Evolutionary conservation across 208 protist genomes (phyloP).

Genomic region (Trypanosoma rangeli): DNA sequence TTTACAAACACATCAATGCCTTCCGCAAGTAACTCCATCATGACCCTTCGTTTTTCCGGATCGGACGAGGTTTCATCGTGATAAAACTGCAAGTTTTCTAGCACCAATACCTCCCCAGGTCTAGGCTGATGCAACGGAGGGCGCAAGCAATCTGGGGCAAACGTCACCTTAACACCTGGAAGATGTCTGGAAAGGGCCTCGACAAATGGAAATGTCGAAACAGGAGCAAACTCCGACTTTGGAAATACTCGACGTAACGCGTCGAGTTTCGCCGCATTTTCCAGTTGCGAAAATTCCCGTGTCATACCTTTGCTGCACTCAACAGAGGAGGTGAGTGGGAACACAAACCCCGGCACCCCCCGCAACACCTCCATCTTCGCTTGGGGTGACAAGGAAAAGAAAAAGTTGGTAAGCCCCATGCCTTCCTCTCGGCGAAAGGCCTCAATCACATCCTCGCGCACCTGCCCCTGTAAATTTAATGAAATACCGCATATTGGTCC

Average conservation of each 20-base stretch:
- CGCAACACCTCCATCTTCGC: slow-evolving; percentile 60
- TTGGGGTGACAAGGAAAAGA: slow-evolving; percentile 38
- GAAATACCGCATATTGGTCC: slow-evolving; percentile 47
- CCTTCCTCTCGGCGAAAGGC: slow-evolving; percentile 60
- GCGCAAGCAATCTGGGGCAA: slow-evolving; percentile 57
- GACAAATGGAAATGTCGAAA: slow-evolving; percentile 60
- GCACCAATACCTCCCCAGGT: slow-evolving; percentile 57
- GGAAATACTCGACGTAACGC: slow-evolving; percentile 49
- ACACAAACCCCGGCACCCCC: slow-evolving; percentile 30
- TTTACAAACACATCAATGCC: slow-evolving; percentile 76
- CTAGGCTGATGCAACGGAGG: slow-evolving; percentile 39
- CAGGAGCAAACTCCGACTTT: slow-evolving; percentile 40
- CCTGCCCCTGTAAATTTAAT: slow-evolving; percentile 40
- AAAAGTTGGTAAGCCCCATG: slow-evolving; percentile 73
- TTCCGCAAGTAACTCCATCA: slow-evolving; percentile 61
- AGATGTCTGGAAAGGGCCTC: slow-evolving; percentile 42
- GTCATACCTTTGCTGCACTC: slow-evolving; percentile 51
- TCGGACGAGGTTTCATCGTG: slow-evolving; percentile 56
- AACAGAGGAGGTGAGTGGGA: slow-evolving; percentile 18
- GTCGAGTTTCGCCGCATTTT: slow-evolving; percentile 44
- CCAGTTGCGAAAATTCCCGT: slow-evolving; percentile 45
- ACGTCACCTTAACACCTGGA: slow-evolving; percentile 51
- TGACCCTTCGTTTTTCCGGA: slow-evolving; percentile 46
- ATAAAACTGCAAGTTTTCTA: slow-evolving; percentile 85
- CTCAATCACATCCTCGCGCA: slow-evolving; percentile 58